Evolutionary conservation across 2,329 filamentous ascomycete species (phyloP).

Genomic region (Thelonectria rubi): DNA sequence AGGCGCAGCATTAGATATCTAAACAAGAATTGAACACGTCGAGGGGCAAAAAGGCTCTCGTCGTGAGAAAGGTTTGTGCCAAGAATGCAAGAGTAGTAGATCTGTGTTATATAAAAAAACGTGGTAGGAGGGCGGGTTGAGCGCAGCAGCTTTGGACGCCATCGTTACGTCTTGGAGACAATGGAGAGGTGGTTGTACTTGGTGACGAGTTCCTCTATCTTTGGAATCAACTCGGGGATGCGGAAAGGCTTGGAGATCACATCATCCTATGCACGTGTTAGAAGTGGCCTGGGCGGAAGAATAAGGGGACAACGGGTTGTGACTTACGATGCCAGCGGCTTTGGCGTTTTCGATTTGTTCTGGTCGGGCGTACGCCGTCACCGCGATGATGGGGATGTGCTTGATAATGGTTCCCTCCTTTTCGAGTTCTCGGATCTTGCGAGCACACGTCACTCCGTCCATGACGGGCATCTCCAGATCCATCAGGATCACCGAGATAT

Average conservation of each 20-base stretch:
- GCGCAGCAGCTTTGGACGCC: background rate
- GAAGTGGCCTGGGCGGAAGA: background rate
- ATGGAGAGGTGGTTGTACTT: slow-evolving; percentile 50
- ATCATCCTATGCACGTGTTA: slow-evolving; percentile 63
- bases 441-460: slow-evolving; percentile 80
- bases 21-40: slow-evolving; percentile 21
- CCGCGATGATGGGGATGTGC: slow-evolving; percentile 82
- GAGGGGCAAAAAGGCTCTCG: background rate
- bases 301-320: background rate
- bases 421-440: slow-evolving; percentile 74
- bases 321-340: slow-evolving; percentile 75
- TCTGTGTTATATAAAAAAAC: background rate
- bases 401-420: slow-evolving; percentile 65
- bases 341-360: slow-evolving; percentile 79
- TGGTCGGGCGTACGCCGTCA: slow-evolving; percentile 80
- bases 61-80: slow-evolving; percentile 7
- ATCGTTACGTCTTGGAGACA: slow-evolving; percentile 21
- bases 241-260: slow-evolving; percentile 84
- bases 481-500: slow-evolving; percentile 77
- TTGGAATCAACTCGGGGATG: slow-evolving; percentile 74
- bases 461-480: slow-evolving; percentile 86
- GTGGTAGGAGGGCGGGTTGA: slow-evolving; percentile 1
- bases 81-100: slow-evolving; percentile 17
- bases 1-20: slow-evolving; percentile 28
- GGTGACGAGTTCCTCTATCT: slow-evolving; percentile 67